These are phyloP conservation scores for Trebouxia sp. DNA, from an alignment of 139 green algal species.

Conservation along the genomic window DNA sequence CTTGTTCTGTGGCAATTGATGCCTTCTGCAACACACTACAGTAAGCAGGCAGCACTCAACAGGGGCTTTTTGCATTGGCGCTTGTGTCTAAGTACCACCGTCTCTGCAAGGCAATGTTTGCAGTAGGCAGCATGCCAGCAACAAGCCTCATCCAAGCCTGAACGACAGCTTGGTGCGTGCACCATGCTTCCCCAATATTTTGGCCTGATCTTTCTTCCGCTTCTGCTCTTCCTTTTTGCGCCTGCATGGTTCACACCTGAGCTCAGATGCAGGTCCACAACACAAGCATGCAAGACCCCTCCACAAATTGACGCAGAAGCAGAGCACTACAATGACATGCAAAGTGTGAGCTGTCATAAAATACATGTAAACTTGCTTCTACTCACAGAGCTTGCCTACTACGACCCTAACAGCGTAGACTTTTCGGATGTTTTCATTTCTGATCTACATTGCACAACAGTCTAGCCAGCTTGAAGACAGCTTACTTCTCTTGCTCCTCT, in stretches of 20 bases:
- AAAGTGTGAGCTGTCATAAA: neutral
- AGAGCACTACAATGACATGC: neutral
- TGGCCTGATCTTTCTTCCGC: slow-evolving; percentile 42
- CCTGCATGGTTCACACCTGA: slow-evolving; percentile 37
- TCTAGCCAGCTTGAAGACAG: neutral
- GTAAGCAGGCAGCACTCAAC: neutral
- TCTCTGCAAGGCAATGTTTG: too few relatives aligned
- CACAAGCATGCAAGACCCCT: too few relatives aligned
- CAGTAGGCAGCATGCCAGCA: neutral
- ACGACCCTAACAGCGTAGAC: too few relatives aligned
- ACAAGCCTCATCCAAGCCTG: slow-evolving; percentile 34
- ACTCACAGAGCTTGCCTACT: neutral
- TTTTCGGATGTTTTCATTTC: too few relatives aligned
- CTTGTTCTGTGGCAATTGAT: neutral
- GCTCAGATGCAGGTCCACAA: too few relatives aligned
- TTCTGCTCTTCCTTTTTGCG: slow-evolving; percentile 43
- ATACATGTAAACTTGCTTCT: neutral
- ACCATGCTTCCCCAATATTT: slow-evolving; percentile 48
- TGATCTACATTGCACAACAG: neutral
- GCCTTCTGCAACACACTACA: neutral
- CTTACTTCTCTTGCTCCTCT: slow-evolving; percentile 46
- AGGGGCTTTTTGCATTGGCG: neutral
- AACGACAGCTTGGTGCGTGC: slow-evolving; percentile 54
- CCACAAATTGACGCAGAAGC: neutral
- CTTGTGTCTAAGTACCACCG: neutral